phyloP scores from a whole-genome alignment of 2,329 filamentous ascomycete species.

The Botrytis deweyae region DNA sequence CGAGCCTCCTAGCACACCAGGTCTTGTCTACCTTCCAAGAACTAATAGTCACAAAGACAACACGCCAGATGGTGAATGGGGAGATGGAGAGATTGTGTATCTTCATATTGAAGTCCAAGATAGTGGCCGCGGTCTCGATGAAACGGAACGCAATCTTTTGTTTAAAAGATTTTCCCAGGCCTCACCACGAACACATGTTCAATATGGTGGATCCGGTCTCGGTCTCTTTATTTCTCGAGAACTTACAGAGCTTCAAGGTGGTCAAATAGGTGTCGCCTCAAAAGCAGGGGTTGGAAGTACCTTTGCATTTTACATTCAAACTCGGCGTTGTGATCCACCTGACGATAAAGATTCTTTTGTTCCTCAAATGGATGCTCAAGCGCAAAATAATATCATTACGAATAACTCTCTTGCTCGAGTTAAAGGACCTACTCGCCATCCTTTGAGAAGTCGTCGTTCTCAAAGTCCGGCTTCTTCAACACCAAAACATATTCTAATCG shows the following conservation, averaged over 20 bases:
- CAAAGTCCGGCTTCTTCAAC: constrained; percentile 7
- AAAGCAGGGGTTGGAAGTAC: constrained; percentile 68
- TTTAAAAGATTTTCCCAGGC: constrained; percentile 76
- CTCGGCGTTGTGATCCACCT: constrained; percentile 24
- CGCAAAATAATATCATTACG: constrained; percentile 7
- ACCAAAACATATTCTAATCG: constrained; percentile 47
- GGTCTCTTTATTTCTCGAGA: constrained; percentile 77
- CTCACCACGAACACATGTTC: constrained; percentile 70
- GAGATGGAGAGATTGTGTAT: constrained; percentile 66
- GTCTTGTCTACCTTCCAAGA: constrained; percentile 29
- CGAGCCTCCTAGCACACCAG: constrained; percentile 16
- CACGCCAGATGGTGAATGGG: constrained; percentile 53
- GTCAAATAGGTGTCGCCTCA: constrained; percentile 74
- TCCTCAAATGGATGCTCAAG: constrained; percentile 15
- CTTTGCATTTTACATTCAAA: constrained; percentile 69
- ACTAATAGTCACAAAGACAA: constrained; percentile 35
- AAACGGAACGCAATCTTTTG: constrained; percentile 69
- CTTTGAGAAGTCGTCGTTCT: background rate
- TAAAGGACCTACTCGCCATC: constrained; percentile 3
- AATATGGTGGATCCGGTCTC: constrained; percentile 76
- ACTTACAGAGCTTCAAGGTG: constrained; percentile 77
- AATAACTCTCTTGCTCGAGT: constrained; percentile 16
- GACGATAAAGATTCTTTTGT: background rate
- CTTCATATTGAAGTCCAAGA: constrained; percentile 74
- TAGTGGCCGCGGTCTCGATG: constrained; percentile 70